Conservation (phyloP, 2,329 filamentous ascomycete species). For the Pseudocercospora ulei region DNA sequence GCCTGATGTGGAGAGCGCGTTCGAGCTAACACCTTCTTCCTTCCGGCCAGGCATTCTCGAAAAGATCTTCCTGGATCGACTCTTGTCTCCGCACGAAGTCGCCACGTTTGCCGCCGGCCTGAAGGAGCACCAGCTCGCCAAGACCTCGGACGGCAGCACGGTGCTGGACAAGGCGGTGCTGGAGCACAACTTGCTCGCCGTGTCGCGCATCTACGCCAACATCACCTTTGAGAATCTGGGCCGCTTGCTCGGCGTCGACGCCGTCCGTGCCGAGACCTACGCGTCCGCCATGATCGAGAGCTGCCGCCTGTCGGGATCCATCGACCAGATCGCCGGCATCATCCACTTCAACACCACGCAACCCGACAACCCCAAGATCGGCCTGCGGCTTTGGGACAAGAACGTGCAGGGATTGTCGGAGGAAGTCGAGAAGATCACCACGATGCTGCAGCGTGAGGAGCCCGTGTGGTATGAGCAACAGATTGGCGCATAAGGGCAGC, state of each 20-base stretch:
- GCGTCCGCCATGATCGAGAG: slow-evolving; percentile 95
- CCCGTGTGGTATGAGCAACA: slow-evolving; percentile 48
- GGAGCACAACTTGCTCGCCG: slow-evolving; percentile 87
- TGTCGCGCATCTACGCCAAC: slow-evolving; percentile 52
- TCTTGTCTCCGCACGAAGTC: slow-evolving; percentile 73
- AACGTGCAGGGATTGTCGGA: slow-evolving; percentile 81
- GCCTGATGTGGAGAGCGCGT: background rate
- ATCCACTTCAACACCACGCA: slow-evolving; percentile 80
- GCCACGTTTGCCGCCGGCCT: slow-evolving; percentile 72
- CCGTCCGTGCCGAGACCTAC: slow-evolving; percentile 76
- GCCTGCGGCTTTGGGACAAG: slow-evolving; percentile 76
- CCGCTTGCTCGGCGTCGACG: slow-evolving; percentile 64
- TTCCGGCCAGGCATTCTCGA: slow-evolving; percentile 66
- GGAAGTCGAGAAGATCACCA: slow-evolving; percentile 79
- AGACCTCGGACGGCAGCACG: slow-evolving; percentile 80
- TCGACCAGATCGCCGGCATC: slow-evolving; percentile 83
- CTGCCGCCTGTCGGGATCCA: slow-evolving; percentile 72
- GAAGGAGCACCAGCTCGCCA: slow-evolving; percentile 78
- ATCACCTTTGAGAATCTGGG: slow-evolving; percentile 59
- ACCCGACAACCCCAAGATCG: slow-evolving; percentile 43
- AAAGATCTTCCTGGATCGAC: slow-evolving; percentile 90
- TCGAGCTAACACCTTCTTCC: background rate
- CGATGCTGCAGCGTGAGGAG: slow-evolving; percentile 68
- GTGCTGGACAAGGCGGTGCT: slow-evolving; percentile 88
- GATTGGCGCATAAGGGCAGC: slow-evolving; percentile 27